Conservation (phyloP, 768 basidiomycete species). For the Tylopilus balloui region DNA sequence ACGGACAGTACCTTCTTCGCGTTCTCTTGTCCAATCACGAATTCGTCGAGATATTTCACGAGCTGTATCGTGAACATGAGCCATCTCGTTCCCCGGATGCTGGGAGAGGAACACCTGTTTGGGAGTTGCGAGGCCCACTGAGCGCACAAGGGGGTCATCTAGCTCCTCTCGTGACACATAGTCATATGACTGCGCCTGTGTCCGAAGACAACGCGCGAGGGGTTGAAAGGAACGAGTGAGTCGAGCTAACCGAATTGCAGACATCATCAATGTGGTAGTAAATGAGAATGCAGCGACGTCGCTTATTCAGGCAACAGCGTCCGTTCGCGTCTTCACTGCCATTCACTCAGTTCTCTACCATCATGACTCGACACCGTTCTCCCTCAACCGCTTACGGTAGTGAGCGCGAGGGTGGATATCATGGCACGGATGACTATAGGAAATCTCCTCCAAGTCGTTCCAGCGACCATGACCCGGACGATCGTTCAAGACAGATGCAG, state of each 20-base stretch:
- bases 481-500: conserved; percentile 24
- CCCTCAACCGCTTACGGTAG: conserved; percentile 39
- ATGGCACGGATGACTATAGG: conserved; percentile 26
- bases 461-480: conserved; percentile 26
- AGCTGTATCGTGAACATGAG: conserved; percentile 45
- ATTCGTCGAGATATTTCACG: conserved; percentile 81
- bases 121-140: conserved; percentile 56
- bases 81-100: neutral
- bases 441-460: conserved; percentile 33
- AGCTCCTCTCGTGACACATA: conserved; percentile 30
- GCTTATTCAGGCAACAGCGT: neutral
- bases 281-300: neutral
- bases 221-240: conserved; percentile 27
- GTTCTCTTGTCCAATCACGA: conserved; percentile 84
- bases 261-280: conserved; percentile 15
- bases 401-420: conserved; percentile 29
- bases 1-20: conserved; percentile 94
- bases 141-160: conserved; percentile 34
- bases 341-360: neutral
- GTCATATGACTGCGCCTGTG: conserved; percentile 53
- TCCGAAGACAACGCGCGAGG: conserved; percentile 42
- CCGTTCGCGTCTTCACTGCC: conserved; percentile 1
- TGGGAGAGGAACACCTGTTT: conserved; percentile 38
- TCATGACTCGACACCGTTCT: conserved; percentile 46
- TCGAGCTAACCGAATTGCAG: conserved; percentile 20